Percentiles rank a stretch among this genome's conserved stretches.
phyloP scores from a whole-genome alignment of 768 basidiomycete genomes.

The Amanita brunnescens region DNA sequence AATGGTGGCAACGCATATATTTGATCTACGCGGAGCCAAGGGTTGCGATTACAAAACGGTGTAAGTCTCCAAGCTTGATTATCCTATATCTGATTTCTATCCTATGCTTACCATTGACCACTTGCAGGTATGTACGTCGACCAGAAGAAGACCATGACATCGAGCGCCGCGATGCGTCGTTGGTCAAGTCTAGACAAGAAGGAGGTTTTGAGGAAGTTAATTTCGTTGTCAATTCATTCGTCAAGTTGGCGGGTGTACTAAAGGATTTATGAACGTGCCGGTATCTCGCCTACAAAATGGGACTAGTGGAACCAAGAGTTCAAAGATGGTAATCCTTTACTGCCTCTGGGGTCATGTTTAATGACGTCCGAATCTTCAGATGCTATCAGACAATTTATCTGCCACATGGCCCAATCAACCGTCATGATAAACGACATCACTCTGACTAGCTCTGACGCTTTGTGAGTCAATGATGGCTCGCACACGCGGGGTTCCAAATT shows the following conservation, averaged over 20 bases:
- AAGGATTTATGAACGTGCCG: background rate
- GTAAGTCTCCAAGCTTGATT: background rate
- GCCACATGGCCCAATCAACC: too few species aligned
- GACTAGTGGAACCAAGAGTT: too few species aligned
- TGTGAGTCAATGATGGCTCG: too few species aligned
- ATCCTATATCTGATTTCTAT: background rate
- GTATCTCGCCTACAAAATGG: too few species aligned
- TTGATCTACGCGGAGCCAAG: slow-evolving; percentile 47
- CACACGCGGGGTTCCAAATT: too few species aligned
- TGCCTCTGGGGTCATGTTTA: too few species aligned
- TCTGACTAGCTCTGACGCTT: too few species aligned
- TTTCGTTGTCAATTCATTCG: slow-evolving; percentile 41
- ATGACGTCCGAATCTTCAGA: too few species aligned
- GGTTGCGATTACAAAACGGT: slow-evolving; percentile 47
- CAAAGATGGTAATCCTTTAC: too few species aligned
- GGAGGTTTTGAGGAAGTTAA: slow-evolving; percentile 47
- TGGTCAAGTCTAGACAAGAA: slow-evolving; percentile 21
- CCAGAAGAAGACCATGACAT: slow-evolving; percentile 31
- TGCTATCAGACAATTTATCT: too few species aligned
- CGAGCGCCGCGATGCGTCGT: background rate
- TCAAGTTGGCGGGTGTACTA: slow-evolving; percentile 34
- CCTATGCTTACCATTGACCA: too few species aligned
- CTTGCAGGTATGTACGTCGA: slow-evolving; percentile 38
- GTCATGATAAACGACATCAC: too few species aligned
- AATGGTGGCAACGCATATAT: slow-evolving; percentile 59